Conservation (phyloP, 805 yeast genomes). For the Ogataea pini region DNA sequence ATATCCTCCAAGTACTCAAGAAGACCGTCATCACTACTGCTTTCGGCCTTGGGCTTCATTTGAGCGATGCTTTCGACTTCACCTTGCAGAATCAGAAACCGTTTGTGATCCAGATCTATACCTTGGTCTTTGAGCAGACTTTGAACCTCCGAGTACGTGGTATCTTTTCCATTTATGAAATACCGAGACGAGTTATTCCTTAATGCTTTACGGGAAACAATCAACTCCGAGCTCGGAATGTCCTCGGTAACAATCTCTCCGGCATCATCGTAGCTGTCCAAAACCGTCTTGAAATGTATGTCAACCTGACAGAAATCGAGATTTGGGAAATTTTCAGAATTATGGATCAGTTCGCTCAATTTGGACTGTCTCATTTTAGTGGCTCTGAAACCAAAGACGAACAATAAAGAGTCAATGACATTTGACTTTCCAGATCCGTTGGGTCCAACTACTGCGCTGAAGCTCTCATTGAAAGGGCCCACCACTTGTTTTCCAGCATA, state of each 20-base stretch:
- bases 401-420: conserved; percentile 96
- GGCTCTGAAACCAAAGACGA: conserved; percentile 97
- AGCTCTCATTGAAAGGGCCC: conserved; percentile 93
- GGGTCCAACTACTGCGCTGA: conserved; percentile 97
- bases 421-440: conserved; percentile 98
- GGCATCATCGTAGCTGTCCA: conserved; percentile 44
- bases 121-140: conserved; percentile 74
- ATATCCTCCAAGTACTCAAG: conserved; percentile 94
- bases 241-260: conserved; percentile 38
- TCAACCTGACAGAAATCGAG: conserved; percentile 85
- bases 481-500: conserved; percentile 91
- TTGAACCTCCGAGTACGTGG: conserved; percentile 80
- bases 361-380: conserved; percentile 95
- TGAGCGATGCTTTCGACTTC: conserved; percentile 98
- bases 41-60: conserved; percentile 97
- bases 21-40: conserved; percentile 88
- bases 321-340: conserved; percentile 71
- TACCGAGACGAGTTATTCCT: conserved; percentile 78
- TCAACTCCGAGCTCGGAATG: conserved; percentile 57
- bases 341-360: conserved; percentile 88
- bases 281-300: conserved; percentile 77
- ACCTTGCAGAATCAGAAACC: conserved; percentile 94
- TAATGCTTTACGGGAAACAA: conserved; percentile 79
- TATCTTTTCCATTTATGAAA: conserved; percentile 65
- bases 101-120: conserved; percentile 89